phyloP scores from a whole-genome alignment of 768 basidiomycete species.

The Kwoniella sp. region DNA sequence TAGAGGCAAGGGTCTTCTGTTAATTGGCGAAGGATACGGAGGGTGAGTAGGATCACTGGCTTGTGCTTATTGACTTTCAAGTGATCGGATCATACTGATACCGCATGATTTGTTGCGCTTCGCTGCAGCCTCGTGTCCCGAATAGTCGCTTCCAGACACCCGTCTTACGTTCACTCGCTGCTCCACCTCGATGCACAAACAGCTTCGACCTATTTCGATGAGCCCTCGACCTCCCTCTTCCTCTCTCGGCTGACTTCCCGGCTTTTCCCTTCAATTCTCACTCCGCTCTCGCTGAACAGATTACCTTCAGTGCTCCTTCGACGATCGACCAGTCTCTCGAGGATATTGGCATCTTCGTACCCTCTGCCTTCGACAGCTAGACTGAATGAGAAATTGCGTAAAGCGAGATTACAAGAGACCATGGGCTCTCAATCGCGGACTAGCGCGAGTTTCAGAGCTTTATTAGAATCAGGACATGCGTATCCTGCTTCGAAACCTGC shows the following conservation, averaged over 20 bases:
- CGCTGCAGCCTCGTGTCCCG: constrained; percentile 41
- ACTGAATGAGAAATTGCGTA: constrained; percentile 47
- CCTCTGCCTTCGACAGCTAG: constrained; percentile 37
- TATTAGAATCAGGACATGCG: constrained; percentile 36
- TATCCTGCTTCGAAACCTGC: constrained; percentile 43
- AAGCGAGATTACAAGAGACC: constrained; percentile 51
- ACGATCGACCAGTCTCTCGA: constrained; percentile 44
- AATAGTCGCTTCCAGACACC: constrained; percentile 51
- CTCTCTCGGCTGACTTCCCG: constrained; percentile 46
- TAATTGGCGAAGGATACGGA: constrained; percentile 55
- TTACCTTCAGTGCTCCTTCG: constrained; percentile 50
- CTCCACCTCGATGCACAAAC: constrained; percentile 55
- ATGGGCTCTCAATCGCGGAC: constrained; percentile 49
- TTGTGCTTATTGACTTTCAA: too few relatives aligned
- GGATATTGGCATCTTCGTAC: constrained; percentile 48
- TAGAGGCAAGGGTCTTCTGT: constrained; percentile 28
- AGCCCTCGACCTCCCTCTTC: constrained; percentile 39
- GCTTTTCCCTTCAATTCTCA: constrained; percentile 46
- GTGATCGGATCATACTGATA: too few relatives aligned
- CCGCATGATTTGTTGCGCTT: too few relatives aligned
- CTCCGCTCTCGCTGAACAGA: constrained; percentile 48
- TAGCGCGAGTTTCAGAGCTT: constrained; percentile 40
- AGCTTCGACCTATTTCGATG: constrained; percentile 52
- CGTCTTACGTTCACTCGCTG: constrained; percentile 41
- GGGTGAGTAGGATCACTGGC: constrained; percentile 42